Evolutionary conservation across 768 basidiomycete species (phyloP), one percentile per base, ranked within the genome.

Genomic region (Cystobasidium ongulense): DNA sequence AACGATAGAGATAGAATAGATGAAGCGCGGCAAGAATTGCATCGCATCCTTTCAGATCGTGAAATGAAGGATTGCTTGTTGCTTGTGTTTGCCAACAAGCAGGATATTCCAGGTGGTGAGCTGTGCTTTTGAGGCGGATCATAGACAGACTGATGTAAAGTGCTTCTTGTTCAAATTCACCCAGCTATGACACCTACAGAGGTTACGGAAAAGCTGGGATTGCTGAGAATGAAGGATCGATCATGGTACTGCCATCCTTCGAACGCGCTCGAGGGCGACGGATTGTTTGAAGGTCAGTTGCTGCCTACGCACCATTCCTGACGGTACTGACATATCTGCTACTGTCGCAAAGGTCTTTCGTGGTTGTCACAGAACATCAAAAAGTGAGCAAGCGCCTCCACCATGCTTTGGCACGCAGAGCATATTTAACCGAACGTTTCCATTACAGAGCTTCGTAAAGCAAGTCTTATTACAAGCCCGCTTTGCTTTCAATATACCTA

Each of bases 191-290:
- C 92, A n/a, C 95, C 95, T 38, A 93, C 95, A 8, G 94, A 97
- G 81, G 94, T 98, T 46, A 98, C 95, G 13, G 95, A 97, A 83
- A 96, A 95, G 82, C 83, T 98, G 52, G 94, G 94, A 43, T 84
- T 98, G 76, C 90, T 96, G 81, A 86, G 89, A 78, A 97, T 98
- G 95, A 88, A 91, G 74, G 94, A 97, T 80, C 86, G 95, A 75
- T 92, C 90, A 81, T 98, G 95, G 95, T 98, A 97, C 86, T 94
- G 97, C 66, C 95, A 98, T 83, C 95, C 95, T 63, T 96, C 93
- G 90, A 95, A 82, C 78, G 86, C 82, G 50, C 39, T 76, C 18
- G 70, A 65, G 31, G 95, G 95, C 35, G 95, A 97, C 81, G 95
- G 95, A 72, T 85, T 98, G 21, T 95, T 97, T 78, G 95, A 98